Conservation (phyloP, 805 yeast genomes). For the Scheffersomyces coipomensis region DNA sequence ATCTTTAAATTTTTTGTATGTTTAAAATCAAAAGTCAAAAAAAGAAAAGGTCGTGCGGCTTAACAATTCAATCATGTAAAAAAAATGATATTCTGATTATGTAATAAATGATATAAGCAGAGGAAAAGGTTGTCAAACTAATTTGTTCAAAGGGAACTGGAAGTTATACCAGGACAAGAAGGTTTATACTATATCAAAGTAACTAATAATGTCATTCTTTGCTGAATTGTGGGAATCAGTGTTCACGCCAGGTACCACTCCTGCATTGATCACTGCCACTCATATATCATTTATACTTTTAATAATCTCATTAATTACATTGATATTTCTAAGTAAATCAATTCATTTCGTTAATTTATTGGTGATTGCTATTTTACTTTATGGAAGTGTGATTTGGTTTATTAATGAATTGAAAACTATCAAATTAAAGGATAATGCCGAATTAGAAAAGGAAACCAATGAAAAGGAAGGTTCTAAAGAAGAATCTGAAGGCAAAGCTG, state of each 20-base stretch:
- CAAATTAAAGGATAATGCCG: constrained; percentile 45
- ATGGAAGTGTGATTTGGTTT: constrained; percentile 89
- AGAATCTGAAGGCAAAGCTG: neutral
- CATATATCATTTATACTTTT: constrained; percentile 77
- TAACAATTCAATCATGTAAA: no score
- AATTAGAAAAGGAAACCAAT: constrained; percentile 28
- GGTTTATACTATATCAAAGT: no score
- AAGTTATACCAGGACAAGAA: neutral
- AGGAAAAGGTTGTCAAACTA: constrained; percentile 1
- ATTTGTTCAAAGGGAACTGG: neutral
- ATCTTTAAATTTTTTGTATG: no score
- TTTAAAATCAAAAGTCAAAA: no score
- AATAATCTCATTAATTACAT: constrained; percentile 50
- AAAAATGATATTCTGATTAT: no score
- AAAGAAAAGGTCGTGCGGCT: no score
- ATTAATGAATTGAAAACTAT: constrained; percentile 59
- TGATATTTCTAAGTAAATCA: constrained; percentile 60
- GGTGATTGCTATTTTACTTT: constrained; percentile 60
- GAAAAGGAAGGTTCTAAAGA: constrained; percentile 5
- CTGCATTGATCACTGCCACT: constrained; percentile 85
- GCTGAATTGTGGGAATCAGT: constrained; percentile 85
- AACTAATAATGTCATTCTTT: constrained; percentile 31
- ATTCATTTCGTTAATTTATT: constrained; percentile 63
- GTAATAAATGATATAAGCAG: no score
- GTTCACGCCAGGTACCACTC: constrained; percentile 90